phyloP scores from a whole-genome alignment of 371 early-diverging fungal genomes.

The Mortierella sp. region DNA sequence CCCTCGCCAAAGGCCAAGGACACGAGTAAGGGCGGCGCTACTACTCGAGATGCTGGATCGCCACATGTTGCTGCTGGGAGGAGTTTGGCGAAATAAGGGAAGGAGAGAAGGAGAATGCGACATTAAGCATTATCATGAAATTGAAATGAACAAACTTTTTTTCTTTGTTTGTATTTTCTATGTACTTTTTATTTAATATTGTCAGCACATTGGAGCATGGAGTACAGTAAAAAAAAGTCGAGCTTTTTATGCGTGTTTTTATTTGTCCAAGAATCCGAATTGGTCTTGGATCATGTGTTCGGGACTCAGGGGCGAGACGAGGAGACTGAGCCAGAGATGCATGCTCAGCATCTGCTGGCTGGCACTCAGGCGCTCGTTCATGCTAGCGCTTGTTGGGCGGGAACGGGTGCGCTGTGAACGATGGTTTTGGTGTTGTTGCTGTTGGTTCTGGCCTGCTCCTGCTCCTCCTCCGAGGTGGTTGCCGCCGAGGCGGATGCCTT shows the following conservation, averaged over 20 bases:
- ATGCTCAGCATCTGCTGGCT: constrained; percentile 56
- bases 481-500: constrained; percentile 24
- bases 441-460: constrained; percentile 3
- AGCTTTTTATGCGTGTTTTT: neutral
- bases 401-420: too few relatives aligned
- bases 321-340: constrained; percentile 51
- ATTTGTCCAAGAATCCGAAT: constrained; percentile 24
- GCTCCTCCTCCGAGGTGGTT: neutral
- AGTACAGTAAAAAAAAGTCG: too few relatives aligned
- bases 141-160: too few relatives aligned
- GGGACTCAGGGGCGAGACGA: constrained; percentile 55
- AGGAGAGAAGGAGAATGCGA: too few relatives aligned
- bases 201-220: too few relatives aligned
- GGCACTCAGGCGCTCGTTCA: constrained; percentile 25
- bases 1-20: neutral
- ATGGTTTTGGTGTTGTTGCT: neutral
- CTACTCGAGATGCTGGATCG: neutral
- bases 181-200: too few relatives aligned
- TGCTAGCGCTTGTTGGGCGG: constrained; percentile 23
- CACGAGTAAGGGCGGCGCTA: neutral
- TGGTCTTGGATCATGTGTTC: constrained; percentile 46
- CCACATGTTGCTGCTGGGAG: neutral
- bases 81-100: neutral
- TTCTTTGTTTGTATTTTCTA: neutral
- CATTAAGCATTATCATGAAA: too few relatives aligned